Evolutionary conservation across 2,329 filamentous ascomycete species (phyloP).

Genomic region (Pleoardoris graminearum): DNA sequence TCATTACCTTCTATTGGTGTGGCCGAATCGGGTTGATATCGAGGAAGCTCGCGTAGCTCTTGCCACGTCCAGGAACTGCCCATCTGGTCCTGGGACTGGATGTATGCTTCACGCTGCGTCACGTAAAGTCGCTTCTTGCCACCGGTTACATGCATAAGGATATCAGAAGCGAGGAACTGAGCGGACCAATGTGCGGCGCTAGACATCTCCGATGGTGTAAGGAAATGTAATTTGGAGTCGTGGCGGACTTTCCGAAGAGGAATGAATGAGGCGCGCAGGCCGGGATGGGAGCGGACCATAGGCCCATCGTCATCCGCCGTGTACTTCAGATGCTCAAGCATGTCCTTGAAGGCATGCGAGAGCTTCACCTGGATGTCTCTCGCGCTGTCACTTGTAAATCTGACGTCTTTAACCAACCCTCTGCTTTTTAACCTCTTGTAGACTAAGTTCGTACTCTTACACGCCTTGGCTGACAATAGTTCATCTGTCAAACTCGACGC

Average conservation of each 20-base stretch:
- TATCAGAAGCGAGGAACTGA: constrained; percentile 68
- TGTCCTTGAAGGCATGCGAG: constrained; percentile 62
- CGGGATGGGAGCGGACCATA: constrained; percentile 48
- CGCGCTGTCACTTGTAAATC: constrained; percentile 65
- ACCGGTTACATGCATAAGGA: constrained; percentile 71
- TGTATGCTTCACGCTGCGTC: constrained; percentile 74
- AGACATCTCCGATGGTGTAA: constrained; percentile 72
- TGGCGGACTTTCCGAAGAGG: constrained; percentile 76
- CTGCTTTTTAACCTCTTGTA: constrained; percentile 75
- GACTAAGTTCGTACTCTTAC: constrained; percentile 63
- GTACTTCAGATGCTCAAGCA: constrained; percentile 46
- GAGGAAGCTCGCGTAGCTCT: constrained; percentile 64
- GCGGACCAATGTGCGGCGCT: constrained; percentile 73
- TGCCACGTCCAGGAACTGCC: constrained; percentile 69
- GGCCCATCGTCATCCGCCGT: constrained; percentile 33
- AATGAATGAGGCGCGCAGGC: constrained; percentile 70
- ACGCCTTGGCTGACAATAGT: constrained; percentile 71
- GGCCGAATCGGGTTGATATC: constrained; percentile 55
- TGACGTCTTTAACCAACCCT: constrained; percentile 68
- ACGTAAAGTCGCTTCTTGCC: constrained; percentile 69
- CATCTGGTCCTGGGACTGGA: constrained; percentile 63
- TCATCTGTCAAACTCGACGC: constrained; percentile 53
- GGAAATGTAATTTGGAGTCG: constrained; percentile 71
- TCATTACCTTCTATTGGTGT: constrained; percentile 38
- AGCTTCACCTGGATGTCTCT: constrained; percentile 69